Evolutionary conservation across 1,284 basidiomycete genomes (phyloP).

Genomic region (Schizopora paradoxa): DNA sequence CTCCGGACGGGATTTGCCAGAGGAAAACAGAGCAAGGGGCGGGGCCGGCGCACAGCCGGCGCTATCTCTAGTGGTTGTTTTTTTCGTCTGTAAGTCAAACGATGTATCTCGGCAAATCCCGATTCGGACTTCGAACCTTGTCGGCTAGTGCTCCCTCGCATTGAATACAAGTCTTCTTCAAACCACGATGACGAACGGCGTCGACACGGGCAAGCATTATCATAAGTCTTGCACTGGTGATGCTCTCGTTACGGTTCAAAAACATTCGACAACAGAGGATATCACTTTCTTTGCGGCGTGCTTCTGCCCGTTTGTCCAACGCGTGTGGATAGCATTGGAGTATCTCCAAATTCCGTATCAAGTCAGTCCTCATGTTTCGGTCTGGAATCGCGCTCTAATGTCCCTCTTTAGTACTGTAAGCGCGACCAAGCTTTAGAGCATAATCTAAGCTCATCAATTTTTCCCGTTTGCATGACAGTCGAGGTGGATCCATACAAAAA

Average conservation of each 20-base stretch:
- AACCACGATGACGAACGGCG: no score
- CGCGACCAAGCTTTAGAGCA: no score
- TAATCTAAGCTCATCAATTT: constrained; percentile 1
- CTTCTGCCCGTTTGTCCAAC: constrained; percentile 73
- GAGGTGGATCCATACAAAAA: constrained; percentile 83
- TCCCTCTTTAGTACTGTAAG: constrained; percentile 32
- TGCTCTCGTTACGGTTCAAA: constrained; percentile 51
- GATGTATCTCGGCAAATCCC: no score
- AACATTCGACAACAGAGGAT: constrained; percentile 38
- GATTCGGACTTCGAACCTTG: no score
- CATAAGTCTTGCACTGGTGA: constrained; percentile 53
- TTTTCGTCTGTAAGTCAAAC: no score
- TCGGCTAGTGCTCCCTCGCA: no score
- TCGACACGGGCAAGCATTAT: constrained; percentile 48
- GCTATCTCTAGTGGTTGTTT: no score
- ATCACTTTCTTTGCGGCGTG: constrained; percentile 66
- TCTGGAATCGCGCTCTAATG: not conserved
- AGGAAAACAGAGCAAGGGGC: no score
- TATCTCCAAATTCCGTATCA: constrained; percentile 57
- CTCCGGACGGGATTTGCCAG: no score
- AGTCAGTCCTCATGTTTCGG: constrained; percentile 31
- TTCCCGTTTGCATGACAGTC: constrained; percentile 33
- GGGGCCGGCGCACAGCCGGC: no score
- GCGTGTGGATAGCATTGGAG: constrained; percentile 66
- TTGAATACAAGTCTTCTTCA: no score